Base-by-base conservation (phyloP, 495 filamentous ascomycete genomes). In the Thermochaetoides thermophila region DNA sequence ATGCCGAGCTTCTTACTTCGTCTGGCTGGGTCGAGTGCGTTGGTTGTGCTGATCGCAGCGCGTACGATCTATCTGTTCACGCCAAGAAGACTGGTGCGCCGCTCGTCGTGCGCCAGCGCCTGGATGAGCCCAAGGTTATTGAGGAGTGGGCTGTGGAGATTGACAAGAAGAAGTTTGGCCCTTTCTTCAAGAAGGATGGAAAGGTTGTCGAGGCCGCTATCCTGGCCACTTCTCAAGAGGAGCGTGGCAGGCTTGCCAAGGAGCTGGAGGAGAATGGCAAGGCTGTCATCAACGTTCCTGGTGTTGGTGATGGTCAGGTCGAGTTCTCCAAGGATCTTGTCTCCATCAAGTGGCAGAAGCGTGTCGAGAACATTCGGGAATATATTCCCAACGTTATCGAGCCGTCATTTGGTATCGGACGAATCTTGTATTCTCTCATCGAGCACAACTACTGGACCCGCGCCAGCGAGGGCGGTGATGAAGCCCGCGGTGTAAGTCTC, bases 11-110 rank as follows among this genome's bases (percentile, higher is more conserved):
- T 32, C 60, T 71, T 31, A 84, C 77, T 21, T 81, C 74, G 45
- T 74, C 78, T 49, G 81, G 81, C 53, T 87, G 81, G 81, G 77
- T 85, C 31, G 81, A 87, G 61, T 85, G 81, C 49, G 80, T 85
- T 32, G 81, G 81, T 39, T 85, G 81, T 52, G 81, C 81, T 31
- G 81, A 87, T 53, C 66, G 81, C 35, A 83, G 77, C 45, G 81
- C 80, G 13, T 85, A 81, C 47, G 81, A 87, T 50, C 48, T 87
- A 48, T 69, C 72, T 4, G 79, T 84, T 7, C 81, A 85, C 55
- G 67, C 75, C 57, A 79, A 83, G 57, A 76, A 75, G 60, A 87
- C 81, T n/a, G 78, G 76, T 33, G 68, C 69, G n/a, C 71, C 76
- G 8, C 64, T 87, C 7, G 61, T 78, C 22, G 81, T 84, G 19